Evolutionary conservation across 805 yeast species (phyloP).

Genomic region (Komagataella populi): DNA sequence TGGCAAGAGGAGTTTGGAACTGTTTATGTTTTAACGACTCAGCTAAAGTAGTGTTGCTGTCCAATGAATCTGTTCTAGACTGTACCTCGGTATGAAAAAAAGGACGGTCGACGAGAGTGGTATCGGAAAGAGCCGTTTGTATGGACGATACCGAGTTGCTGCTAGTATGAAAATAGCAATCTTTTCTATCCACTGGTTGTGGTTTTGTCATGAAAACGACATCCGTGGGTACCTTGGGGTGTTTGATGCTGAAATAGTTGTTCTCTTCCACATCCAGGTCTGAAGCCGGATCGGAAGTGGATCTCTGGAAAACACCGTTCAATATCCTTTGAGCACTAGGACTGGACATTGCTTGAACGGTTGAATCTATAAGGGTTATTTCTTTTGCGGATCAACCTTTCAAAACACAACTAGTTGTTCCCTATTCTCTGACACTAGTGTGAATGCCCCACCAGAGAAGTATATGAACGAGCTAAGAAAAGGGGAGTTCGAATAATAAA

Average conservation of each 20-base stretch:
- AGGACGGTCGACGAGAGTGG: neutral
- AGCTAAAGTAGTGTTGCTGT: neutral
- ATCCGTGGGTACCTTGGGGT: neutral
- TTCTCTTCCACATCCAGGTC: neutral
- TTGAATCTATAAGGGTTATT: neutral
- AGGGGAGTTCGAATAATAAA: neutral
- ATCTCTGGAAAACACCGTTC: neutral
- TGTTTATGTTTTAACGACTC: neutral
- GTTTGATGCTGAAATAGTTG: neutral
- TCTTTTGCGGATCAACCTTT: neutral
- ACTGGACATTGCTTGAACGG: neutral
- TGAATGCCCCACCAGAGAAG: neutral
- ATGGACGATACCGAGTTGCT: neutral
- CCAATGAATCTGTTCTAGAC: neutral
- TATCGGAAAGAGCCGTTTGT: neutral
- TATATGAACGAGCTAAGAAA: neutral
- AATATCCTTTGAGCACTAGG: neutral
- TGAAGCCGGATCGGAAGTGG: neutral
- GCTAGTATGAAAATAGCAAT: neutral
- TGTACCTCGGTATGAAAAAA: neutral
- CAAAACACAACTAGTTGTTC: neutral
- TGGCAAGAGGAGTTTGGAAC: neutral
- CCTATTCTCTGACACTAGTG: neutral
- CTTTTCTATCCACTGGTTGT: neutral
- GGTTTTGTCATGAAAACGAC: neutral